Conservation (phyloP, 768 basidiomycete genomes). For the Lepiota venenata region DNA sequence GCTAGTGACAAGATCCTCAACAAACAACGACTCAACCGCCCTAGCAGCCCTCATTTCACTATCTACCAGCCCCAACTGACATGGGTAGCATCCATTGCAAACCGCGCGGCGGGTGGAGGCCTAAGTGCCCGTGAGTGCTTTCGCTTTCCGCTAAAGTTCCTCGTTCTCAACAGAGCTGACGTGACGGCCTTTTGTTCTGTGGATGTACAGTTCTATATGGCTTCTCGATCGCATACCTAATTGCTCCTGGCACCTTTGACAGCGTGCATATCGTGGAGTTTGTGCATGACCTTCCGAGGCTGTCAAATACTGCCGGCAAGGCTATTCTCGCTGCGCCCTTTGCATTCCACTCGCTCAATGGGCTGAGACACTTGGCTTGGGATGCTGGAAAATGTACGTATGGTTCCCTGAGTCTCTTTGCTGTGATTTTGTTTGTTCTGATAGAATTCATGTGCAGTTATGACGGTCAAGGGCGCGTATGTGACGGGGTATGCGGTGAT, state of each 20-base stretch:
- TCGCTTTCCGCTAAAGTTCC: not conserved
- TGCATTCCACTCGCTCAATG: conserved; percentile 89
- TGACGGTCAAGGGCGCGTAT: conserved; percentile 79
- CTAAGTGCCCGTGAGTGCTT: conserved; percentile 68
- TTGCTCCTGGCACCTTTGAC: conserved; percentile 77
- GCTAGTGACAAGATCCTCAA: conserved; percentile 69
- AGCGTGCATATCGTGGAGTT: conserved; percentile 73
- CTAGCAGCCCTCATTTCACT: conserved; percentile 91
- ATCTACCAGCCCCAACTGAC: conserved; percentile 97
- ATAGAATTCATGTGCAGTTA: conserved; percentile 43
- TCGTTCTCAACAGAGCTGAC: not conserved
- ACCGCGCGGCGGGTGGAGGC: conserved; percentile 82
- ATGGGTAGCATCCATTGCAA: conserved; percentile 81
- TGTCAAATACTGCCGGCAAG: conserved; percentile 76
- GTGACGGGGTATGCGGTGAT: conserved; percentile 80
- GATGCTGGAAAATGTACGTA: conserved; percentile 84
- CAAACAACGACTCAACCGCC: conserved; percentile 83
- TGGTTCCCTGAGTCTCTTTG: not conserved
- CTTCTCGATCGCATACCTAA: conserved; percentile 82
- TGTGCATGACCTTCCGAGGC: conserved; percentile 67
- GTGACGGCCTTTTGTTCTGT: not conserved
- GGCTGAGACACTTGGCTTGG: conserved; percentile 88
- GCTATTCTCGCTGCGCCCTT: conserved; percentile 81
- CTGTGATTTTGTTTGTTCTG: conserved; percentile 4
- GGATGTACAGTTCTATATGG: conserved; percentile 91